phyloP scores from a whole-genome alignment of 2,329 filamentous ascomycete genomes.

The Passalora sequoiae region DNA sequence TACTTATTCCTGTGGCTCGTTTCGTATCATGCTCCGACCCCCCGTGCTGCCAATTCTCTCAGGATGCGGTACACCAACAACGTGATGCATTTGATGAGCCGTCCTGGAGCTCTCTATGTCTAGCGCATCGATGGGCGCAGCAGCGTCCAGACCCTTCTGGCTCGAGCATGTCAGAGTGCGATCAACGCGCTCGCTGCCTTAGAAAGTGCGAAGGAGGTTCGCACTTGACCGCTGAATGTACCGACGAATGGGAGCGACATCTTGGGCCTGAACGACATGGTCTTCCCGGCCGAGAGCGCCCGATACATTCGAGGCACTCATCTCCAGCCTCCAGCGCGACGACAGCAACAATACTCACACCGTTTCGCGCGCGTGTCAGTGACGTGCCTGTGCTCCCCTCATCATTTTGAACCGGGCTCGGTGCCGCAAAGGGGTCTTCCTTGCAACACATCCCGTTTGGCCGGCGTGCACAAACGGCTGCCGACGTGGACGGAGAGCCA shows the following conservation, averaged over 20 bases:
- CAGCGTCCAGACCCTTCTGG: background rate
- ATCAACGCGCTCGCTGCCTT: background rate
- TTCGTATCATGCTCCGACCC: conserved; percentile 19
- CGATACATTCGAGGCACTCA: conserved; percentile 2
- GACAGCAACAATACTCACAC: conserved; percentile 6
- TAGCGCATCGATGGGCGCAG: conserved; percentile 1
- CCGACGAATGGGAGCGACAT: background rate
- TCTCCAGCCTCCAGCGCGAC: background rate
- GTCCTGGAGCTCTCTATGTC: conserved; percentile 1
- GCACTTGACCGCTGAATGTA: background rate
- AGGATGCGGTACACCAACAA: conserved; percentile 11
- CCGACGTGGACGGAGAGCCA: conserved; percentile 12
- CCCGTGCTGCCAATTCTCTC: conserved; percentile 9
- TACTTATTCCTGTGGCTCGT: conserved; percentile 17
- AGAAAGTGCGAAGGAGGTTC: background rate
- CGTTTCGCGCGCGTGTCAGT: conserved; percentile 13
- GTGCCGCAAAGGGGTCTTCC: conserved; percentile 12
- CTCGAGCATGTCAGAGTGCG: no score
- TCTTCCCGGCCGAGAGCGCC: conserved; percentile 10
- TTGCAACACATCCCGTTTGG: conserved; percentile 15
- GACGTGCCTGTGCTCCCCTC: conserved; percentile 16
- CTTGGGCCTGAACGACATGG: conserved; percentile 11
- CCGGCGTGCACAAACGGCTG: conserved; percentile 15
- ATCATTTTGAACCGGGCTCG: conserved; percentile 9
- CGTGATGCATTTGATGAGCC: conserved; percentile 3